Conservation (phyloP, 1,139 yeast genomes). For the Suhomyces choctaworum region DNA sequence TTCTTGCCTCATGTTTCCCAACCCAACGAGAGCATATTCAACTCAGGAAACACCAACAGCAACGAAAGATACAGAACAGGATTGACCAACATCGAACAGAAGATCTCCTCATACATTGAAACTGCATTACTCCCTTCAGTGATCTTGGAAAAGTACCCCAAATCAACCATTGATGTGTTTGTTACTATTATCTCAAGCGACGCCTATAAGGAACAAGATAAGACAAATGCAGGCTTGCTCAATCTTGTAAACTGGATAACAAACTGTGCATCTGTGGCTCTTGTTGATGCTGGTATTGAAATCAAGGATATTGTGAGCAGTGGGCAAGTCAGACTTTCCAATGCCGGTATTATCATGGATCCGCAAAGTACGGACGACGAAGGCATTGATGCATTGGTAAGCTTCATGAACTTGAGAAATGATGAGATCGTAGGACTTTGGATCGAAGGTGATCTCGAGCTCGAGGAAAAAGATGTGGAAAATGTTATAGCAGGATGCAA, state of each 20-base stretch:
- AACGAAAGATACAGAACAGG: conserved; percentile 40
- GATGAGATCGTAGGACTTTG: conserved; percentile 59
- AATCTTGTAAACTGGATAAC: conserved; percentile 47
- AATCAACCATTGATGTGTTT: conserved; percentile 80
- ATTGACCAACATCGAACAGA: conserved; percentile 50
- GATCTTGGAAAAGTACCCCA: conserved; percentile 75
- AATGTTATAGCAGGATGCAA: conserved; percentile 42
- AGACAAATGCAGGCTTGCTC: conserved; percentile 35
- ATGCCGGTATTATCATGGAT: conserved; percentile 21
- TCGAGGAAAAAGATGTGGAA: conserved; percentile 30
- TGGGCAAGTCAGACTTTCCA: conserved; percentile 47
- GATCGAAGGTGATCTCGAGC: conserved; percentile 43
- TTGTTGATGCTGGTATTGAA: conserved; percentile 83
- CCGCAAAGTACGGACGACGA: conserved; percentile 20
- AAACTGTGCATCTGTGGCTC: conserved; percentile 68
- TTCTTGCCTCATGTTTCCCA: conserved; percentile 52
- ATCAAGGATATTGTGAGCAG: conserved; percentile 75
- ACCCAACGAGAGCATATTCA: conserved; percentile 34
- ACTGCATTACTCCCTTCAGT: conserved; percentile 63
- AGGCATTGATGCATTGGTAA: conserved; percentile 43
- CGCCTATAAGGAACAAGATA: conserved; percentile 15
- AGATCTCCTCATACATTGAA: conserved; percentile 54
- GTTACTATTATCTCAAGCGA: conserved; percentile 61
- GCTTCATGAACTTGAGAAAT: conserved; percentile 54
- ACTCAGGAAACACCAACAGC: conserved; percentile 20